These are phyloP conservation scores for Colletotrichum sp. DNA, from an alignment of 2,329 filamentous ascomycete genomes.

Conservation along the genomic window DNA sequence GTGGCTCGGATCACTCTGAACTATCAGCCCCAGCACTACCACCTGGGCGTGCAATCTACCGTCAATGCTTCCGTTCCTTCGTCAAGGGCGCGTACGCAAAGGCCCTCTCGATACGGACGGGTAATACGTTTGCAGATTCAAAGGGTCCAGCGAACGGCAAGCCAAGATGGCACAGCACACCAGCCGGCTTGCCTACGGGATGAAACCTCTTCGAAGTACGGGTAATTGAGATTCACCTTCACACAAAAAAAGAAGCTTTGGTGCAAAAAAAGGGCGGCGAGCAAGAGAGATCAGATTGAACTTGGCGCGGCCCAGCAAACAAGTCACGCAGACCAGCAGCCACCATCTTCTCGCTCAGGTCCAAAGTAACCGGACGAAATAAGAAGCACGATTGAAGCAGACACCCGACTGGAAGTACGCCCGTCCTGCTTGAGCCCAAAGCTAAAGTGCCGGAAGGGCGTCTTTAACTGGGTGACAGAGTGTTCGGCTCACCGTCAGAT, in stretches of 20 bases:
- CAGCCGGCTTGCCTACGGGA: conserved; percentile 6
- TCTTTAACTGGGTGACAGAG: conserved; percentile 4
- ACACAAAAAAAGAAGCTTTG: not conserved
- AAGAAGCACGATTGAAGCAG: conserved; percentile 4
- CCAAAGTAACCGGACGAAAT: conserved; percentile 8
- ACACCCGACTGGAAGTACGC: conserved; percentile 11
- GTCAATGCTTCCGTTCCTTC: conserved; percentile 2
- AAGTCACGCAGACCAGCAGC: not conserved
- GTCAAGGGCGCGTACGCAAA: not conserved
- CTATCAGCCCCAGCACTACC: not conserved
- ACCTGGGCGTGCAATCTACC: not conserved
- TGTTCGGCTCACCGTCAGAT: conserved; percentile 22
- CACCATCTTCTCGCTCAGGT: not conserved
- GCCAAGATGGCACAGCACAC: not conserved
- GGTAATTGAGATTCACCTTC: not conserved
- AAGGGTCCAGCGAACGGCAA: conserved; percentile 5
- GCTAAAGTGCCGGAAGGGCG: conserved; percentile 1
- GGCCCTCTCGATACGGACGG: not conserved
- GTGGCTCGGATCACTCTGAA: not conserved
- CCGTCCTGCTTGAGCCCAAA: conserved; percentile 14
- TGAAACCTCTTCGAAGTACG: conserved; percentile 10
- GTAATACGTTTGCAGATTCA: not conserved
- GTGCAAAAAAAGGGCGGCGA: not conserved
- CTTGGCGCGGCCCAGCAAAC: not conserved
- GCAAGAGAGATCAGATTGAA: conserved; percentile 3